Base-by-base conservation (phyloP, 495 filamentous ascomycete genomes). In the Letharia lupina region DNA sequence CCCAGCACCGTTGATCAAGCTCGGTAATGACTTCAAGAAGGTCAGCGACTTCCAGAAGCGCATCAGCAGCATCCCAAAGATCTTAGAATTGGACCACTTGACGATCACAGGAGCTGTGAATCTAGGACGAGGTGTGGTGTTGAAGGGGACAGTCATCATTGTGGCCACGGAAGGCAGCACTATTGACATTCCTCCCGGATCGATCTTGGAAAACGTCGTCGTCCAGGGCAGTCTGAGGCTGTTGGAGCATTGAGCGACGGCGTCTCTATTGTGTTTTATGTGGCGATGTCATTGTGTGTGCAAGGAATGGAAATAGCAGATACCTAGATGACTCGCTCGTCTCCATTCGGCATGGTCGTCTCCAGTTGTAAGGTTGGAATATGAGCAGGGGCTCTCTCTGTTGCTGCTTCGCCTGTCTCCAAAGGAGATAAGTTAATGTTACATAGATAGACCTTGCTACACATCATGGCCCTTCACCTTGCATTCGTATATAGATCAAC, bases 131-230 rank as follows among this genome's bases (percentile, higher is more conserved):
- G 92, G 92, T 60, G 94, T 99, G 56, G 92, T 89, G 45, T 80
- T 98, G 65, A 99, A 98, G 86, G 94, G 94, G 42, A 98, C 95
- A n/a, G 94, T 99, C 73, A 99, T 99, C 74, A 99, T 99, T 73
- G 94, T 99, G 47, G 94, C 94, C 16, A 96, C 93, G 52, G 94
- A 99, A 81, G 91, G 92, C 66, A 91, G 88, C 82, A 98, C 95
- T 67, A 99, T 99, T 71, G 94, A 99, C 77, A 88, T 99, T 73
- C 94, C 94, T 48, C 91, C 93, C 9, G 94, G 94, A 74, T 96
- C 91, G 23, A 88, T 98, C 70, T 82, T 99, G 65, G 94, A 99
- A 84, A 99, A 99, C 79, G 95, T 97, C 35, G 94, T 99, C 44
- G 95, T 99, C 67, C 95, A 99, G 84, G 94, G 94, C 70, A 96